Percentiles rank a stretch among this genome's conserved stretches.
phyloP scores from a whole-genome alignment of 1,139 yeast genomes.

The Saccharomycopsis crataegensis region DNA sequence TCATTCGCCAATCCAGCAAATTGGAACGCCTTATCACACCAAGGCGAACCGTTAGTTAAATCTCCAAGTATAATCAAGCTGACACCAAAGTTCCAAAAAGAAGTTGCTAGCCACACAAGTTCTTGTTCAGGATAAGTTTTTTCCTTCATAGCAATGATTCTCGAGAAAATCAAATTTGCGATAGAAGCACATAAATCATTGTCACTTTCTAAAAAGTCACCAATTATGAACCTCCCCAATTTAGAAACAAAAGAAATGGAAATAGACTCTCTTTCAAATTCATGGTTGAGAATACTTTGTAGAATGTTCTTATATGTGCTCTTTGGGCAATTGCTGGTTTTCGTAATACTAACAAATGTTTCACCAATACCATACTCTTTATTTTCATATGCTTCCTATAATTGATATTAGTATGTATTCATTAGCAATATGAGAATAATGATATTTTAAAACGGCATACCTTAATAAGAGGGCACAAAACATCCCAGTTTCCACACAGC shows the following conservation, averaged over 20 bases:
- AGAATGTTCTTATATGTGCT: not conserved
- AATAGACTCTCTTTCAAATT: not conserved
- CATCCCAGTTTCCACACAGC: not conserved
- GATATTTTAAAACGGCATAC: too few species aligned
- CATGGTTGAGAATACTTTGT: not conserved
- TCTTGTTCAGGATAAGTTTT: not conserved
- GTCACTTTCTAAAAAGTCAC: not conserved
- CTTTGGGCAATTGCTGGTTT: not conserved
- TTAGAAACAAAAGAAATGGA: not conserved
- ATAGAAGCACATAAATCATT: not conserved
- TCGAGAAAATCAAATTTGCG: not conserved
- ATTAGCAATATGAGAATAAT: too few species aligned
- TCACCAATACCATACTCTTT: not conserved
- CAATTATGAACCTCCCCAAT: not conserved
- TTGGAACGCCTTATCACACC: constrained; percentile 5
- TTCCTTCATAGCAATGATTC: not conserved
- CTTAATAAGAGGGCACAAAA: not conserved
- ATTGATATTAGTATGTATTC: not conserved
- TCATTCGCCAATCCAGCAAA: not conserved
- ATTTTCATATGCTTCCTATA: not conserved
- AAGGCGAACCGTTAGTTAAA: not conserved
- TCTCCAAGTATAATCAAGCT: not conserved
- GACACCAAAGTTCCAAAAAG: not conserved
- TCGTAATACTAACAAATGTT: not conserved
- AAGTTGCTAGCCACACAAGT: not conserved